Base-by-base conservation (phyloP, 2,329 filamentous ascomycete genomes). In the Claviceps sp. region DNA sequence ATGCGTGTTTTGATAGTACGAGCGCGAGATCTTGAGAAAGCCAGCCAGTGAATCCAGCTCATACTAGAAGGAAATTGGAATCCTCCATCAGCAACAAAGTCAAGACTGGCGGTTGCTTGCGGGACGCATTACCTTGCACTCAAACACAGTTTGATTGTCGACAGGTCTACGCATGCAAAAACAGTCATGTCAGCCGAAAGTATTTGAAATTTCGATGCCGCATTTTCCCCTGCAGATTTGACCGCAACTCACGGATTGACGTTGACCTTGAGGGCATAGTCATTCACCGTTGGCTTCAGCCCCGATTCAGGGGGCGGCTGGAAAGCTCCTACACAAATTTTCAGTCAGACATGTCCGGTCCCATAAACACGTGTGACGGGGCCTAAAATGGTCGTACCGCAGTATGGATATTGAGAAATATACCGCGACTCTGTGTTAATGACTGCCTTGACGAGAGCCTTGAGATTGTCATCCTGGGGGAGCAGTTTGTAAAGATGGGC, bases 11-110 rank as follows among this genome's bases (percentile, higher is more conserved):
- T 78, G 74, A 65, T 87, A 77, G 68, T 93, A 95, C 54, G 90
- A 82, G 48, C 86, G 84, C 2, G 81, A 82, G 4, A 95, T 75
- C 43, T 86, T 81, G n/a, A 95, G 75, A 66, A 95, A 95, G 44
- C 86, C 82, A 0, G 88, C 88, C 2, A 95, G 77, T 7, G 87
- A 91, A 70, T 95, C 89, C 40, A 95, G 79, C 68, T 95, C 89
- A 67, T 91, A 95, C 69, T 95, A 30, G 14, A 34, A 16, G n/a
- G n/a, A n/a, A n/a, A n/a, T n/a, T 2, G 11, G 1, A 30, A 30
- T 34, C 18, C 13, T 46, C 7, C 0, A n/a, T 34, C 7, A 44
- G 22, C 7, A 26, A 44, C 13, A 18, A 41, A n/a, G 7, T 8
- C n/a, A 41, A 20, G 16, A 20, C 2, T 20, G 20, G 18, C 2